These are phyloP conservation scores for Pseudopithomyces chartarum DNA, from an alignment of 2,329 filamentous ascomycete species.

Conservation along the genomic window DNA sequence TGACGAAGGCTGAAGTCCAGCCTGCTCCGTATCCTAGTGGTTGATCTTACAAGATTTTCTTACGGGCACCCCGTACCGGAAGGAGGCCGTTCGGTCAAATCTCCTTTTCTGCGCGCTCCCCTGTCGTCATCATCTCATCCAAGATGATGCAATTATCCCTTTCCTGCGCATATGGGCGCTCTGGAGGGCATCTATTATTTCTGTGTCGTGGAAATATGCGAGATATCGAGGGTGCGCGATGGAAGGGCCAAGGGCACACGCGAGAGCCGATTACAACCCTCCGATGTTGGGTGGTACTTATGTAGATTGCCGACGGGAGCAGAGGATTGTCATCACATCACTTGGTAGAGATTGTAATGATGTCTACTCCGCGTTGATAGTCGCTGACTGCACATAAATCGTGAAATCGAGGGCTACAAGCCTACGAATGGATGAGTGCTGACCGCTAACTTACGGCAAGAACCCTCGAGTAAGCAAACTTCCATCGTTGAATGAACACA, in stretches of 20 bases:
- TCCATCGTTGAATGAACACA: too few relatives aligned
- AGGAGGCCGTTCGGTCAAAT: not conserved
- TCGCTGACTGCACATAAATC: not conserved
- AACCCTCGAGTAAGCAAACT: too few relatives aligned
- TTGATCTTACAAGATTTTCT: not conserved
- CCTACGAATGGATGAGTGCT: too few relatives aligned
- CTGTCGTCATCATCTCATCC: not conserved
- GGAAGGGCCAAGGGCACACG: not conserved
- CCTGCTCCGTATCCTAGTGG: not conserved
- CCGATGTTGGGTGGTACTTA: not conserved
- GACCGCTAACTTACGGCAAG: too few relatives aligned
- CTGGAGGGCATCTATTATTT: not conserved
- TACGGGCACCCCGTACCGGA: not conserved
- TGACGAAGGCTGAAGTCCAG: not conserved
- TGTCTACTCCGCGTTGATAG: not conserved
- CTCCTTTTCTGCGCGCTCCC: not conserved
- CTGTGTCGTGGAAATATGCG: not conserved
- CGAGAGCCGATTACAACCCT: not conserved
- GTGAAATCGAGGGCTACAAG: not conserved
- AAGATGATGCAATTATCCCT: constrained; percentile 3
- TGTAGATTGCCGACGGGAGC: not conserved
- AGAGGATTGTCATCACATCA: not conserved
- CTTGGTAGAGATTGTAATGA: not conserved
- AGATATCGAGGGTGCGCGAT: not conserved
- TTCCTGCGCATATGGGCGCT: not conserved